A percentile compares a stretch with the other conserved stretches of the same genome.
These are phyloP conservation scores for Colletotrichum lupini DNA, from an alignment of 2,329 filamentous ascomycete genomes.

Conservation along the genomic window DNA sequence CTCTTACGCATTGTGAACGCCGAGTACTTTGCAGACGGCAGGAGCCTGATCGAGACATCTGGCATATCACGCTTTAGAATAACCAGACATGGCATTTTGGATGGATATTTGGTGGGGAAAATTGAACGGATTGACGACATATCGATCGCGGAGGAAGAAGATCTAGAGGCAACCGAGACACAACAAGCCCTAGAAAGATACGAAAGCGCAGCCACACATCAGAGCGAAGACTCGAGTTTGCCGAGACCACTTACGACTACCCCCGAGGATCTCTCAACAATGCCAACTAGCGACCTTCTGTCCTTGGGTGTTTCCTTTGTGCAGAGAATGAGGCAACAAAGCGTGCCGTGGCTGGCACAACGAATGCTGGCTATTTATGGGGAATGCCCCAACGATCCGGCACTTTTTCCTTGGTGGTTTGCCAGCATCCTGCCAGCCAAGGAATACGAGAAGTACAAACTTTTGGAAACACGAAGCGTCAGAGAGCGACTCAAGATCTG, in stretches of 20 bases:
- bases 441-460: slow-evolving; percentile 81
- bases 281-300: slow-evolving; percentile 79
- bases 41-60: slow-evolving; percentile 82
- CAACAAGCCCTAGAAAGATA: slow-evolving; percentile 25
- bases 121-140: slow-evolving; percentile 85
- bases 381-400: slow-evolving; percentile 79
- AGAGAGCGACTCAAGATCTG: slow-evolving; percentile 86
- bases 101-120: slow-evolving; percentile 83
- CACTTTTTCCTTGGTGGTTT: slow-evolving; percentile 90
- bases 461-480: slow-evolving; percentile 80
- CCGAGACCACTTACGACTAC: slow-evolving; percentile 28
- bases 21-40: slow-evolving; percentile 80
- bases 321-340: slow-evolving; percentile 72
- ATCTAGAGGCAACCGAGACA: slow-evolving; percentile 77
- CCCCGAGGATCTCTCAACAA: slow-evolving; percentile 55
- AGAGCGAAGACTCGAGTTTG: slow-evolving; percentile 16
- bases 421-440: slow-evolving; percentile 82
- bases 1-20: slow-evolving; percentile 80
- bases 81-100: slow-evolving; percentile 69
- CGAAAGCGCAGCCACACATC: slow-evolving; percentile 26
- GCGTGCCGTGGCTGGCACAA: slow-evolving; percentile 79
- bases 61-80: slow-evolving; percentile 84
- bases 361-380: slow-evolving; percentile 81
- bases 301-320: slow-evolving; percentile 75
- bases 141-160: slow-evolving; percentile 83